Base-by-base conservation (phyloP, 768 basidiomycete genomes). In the Saitozyma sp. region DNA sequence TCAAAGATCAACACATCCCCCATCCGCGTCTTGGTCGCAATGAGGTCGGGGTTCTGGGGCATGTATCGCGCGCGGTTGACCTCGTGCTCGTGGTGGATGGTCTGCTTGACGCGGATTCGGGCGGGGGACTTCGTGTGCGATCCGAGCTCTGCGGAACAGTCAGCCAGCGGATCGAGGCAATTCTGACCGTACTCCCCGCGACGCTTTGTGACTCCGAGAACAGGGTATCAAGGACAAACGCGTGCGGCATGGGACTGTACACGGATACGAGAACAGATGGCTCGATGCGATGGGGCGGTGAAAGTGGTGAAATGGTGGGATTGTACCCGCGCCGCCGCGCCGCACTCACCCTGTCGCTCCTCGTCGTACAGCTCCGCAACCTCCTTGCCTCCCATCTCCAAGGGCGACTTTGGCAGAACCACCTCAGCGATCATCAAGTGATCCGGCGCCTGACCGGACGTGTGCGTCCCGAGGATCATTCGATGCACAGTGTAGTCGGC, bases 41-140 rank as follows among this genome's bases (percentile, higher is more conserved):
- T 90, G 68, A 99, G 80, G 81, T 98, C 91, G 1, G 93, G 91
- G 75, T 98, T 99, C 80, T 98, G 95, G 7, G 96, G 96, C 94
- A 98, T 98, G 79, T 98, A 99, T 56, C 96, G 87, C 63, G 96
- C 96, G 50, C 93, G 84, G 80, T 99, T 99, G 74, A 98, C 91
- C 78, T 99, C 96, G 48, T 92, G 91, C 5, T 85, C 84, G 79
- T 99, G 96, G 78, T 93, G 94, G 82, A 99, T 98, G 68, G 86
- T 87, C 78, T 99, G 96, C 40, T 88, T 90, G 79, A 95, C 86
- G 72, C 89, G 88, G 65, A 98, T 88, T 29, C 91, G 86, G 1
- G 94, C 89, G 58, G 88, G 84, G n/a, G 89, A 85, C 43, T 92
- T 86, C 29, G 87, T 86, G 80, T 96, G 88, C 4, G 91, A 90